phyloP scores from a whole-genome alignment of 306 rosid genomes.

The Senna siamea region DNA sequence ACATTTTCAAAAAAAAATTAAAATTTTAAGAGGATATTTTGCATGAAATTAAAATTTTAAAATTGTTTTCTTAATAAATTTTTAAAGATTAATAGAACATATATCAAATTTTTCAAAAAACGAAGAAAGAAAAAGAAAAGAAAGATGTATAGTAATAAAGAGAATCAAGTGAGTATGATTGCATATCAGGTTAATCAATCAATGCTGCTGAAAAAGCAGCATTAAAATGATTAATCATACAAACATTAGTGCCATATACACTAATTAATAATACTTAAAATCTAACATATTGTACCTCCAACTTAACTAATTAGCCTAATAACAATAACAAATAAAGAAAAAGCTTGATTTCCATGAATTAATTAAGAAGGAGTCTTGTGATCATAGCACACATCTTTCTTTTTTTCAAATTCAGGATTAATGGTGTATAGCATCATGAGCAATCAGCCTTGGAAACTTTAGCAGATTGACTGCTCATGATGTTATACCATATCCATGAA shows the following conservation, averaged over 20 bases:
- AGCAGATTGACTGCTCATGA: constrained; percentile 95
- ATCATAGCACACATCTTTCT: constrained; percentile 19
- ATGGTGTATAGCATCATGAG: constrained; percentile 86
- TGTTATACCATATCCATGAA: constrained; percentile 68
- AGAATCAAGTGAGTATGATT: background rate
- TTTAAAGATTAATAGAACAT: too few species aligned
- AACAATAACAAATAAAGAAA: constrained; percentile 16
- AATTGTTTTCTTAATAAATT: too few species aligned
- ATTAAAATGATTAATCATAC: constrained; percentile 30
- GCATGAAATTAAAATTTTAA: too few species aligned
- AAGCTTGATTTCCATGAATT: constrained; percentile 36
- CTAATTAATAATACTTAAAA: background rate
- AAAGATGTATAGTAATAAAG: too few species aligned
- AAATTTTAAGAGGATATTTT: too few species aligned
- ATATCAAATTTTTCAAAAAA: too few species aligned
- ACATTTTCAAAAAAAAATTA: too few species aligned
- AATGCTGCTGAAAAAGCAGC: constrained; percentile 28
- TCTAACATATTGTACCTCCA: constrained; percentile 26
- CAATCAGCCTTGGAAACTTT: constrained; percentile 75
- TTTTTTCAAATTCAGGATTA: constrained; percentile 15
- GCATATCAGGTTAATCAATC: background rate
- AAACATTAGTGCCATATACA: constrained; percentile 32
- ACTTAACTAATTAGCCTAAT: constrained; percentile 25
- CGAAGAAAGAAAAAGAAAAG: too few species aligned
- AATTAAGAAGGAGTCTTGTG: constrained; percentile 28